phyloP scores from a whole-genome alignment of 768 basidiomycete genomes.

The Omphalotus guepiniiformis region DNA sequence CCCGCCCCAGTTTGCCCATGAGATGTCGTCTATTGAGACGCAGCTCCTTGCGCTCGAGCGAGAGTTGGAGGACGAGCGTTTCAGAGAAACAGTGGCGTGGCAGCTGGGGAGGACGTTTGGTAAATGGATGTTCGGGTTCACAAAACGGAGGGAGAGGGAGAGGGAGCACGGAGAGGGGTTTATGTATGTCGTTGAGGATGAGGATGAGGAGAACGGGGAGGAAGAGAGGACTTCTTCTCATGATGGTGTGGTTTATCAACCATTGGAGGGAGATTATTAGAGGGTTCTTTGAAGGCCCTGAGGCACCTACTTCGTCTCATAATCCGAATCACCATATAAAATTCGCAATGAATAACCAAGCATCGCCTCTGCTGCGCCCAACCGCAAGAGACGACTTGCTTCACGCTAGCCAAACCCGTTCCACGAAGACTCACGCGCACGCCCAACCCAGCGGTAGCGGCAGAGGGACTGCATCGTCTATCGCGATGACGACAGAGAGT shows the following conservation, averaged over 20 bases:
- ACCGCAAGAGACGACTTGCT: not conserved
- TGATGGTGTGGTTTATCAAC: constrained; percentile 3
- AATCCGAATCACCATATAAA: no score
- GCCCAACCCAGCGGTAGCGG: not conserved
- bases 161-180: not conserved
- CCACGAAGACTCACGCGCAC: no score
- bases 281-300: constrained; percentile 6
- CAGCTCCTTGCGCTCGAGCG: not conserved
- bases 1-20: no score
- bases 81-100: constrained; percentile 1
- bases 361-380: not conserved
- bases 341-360: not conserved
- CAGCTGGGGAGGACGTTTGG: not conserved
- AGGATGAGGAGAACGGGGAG: not conserved
- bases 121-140: constrained; percentile 5
- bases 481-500: not conserved
- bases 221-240: not conserved
- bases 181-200: no score
- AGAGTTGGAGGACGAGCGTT: constrained; percentile 1
- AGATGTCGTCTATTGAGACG: not conserved
- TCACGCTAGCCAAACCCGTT: not conserved
- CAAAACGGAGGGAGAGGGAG: not conserved
- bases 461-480: not conserved
- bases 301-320: no score
- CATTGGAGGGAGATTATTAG: constrained; percentile 2